Evolutionary conservation across 208 protist species (phyloP).

Genomic region (Naegleria gruberi): DNA sequence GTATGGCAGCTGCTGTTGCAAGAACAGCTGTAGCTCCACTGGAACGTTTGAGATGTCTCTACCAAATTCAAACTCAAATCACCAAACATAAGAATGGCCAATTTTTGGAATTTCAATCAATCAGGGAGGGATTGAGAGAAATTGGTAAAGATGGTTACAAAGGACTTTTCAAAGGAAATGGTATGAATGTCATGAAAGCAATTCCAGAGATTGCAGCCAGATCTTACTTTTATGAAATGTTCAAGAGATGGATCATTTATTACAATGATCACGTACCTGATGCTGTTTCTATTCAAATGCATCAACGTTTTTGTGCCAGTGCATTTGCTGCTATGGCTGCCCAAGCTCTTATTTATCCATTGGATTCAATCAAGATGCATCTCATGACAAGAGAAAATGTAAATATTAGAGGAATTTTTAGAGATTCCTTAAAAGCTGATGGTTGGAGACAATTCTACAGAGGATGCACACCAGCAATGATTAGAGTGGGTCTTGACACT

Average conservation of each 20-base stretch:
- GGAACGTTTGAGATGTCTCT: constrained; percentile 78
- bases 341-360: neutral
- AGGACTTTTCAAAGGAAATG: constrained; percentile 73
- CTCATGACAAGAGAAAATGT: neutral
- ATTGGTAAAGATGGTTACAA: constrained; percentile 22
- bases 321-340: neutral
- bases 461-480: neutral
- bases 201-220: constrained; percentile 75
- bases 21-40: constrained; percentile 72
- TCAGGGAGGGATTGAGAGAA: neutral
- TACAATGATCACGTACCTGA: too few species aligned
- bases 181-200: constrained; percentile 74
- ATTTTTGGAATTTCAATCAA: neutral
- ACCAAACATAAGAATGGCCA: neutral
- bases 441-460: neutral
- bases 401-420: neutral
- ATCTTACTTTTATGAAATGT: constrained; percentile 67
- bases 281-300: neutral
- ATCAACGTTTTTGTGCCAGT: neutral
- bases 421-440: neutral
- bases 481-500: neutral
- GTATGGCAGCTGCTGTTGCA: constrained; percentile 62
- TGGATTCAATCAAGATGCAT: neutral
- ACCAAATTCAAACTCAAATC: constrained; percentile 48
- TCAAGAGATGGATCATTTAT: constrained; percentile 26